phyloP scores from a whole-genome alignment of 2,329 filamentous ascomycete genomes.

The Ascochyta lentis region DNA sequence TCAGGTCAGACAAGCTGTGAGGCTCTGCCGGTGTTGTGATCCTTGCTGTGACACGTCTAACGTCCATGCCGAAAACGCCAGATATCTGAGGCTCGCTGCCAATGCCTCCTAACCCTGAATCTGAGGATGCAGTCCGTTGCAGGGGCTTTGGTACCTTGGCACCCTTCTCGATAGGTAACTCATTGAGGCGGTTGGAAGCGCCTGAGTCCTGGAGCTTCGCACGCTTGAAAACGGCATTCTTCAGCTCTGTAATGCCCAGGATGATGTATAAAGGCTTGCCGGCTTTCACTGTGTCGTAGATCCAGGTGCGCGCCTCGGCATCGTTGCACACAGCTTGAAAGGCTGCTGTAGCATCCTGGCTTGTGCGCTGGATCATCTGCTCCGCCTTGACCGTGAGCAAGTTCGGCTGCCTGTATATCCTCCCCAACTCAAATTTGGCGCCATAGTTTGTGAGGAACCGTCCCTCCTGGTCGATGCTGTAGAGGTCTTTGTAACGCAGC shows the following conservation, averaged over 20 bases:
- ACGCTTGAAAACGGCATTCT: conserved; percentile 47
- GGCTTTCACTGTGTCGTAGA: conserved; percentile 35
- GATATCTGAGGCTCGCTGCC: conserved; percentile 42
- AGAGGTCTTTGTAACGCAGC: conserved; percentile 48
- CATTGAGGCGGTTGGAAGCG: conserved; percentile 43
- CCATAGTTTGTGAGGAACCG: conserved; percentile 49
- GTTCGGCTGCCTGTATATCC: conserved; percentile 47
- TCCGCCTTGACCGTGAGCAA: conserved; percentile 46
- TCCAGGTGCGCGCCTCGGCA: conserved; percentile 43
- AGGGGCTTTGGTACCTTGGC: conserved; percentile 43
- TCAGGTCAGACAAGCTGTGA: conserved; percentile 41
- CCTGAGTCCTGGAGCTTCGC: conserved; percentile 46
- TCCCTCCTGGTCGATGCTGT: conserved; percentile 46
- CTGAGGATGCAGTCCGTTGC: conserved; percentile 22
- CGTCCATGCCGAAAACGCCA: conserved; percentile 48
- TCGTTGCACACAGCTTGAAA: conserved; percentile 46
- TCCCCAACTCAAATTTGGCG: conserved; percentile 47
- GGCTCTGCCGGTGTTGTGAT: conserved; percentile 44
- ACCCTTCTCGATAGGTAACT: conserved; percentile 41
- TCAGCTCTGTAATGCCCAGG: conserved; percentile 47
- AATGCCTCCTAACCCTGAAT: conserved; percentile 38
- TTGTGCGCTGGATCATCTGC: conserved; percentile 49
- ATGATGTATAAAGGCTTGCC: conserved; percentile 45
- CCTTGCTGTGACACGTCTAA: conserved; percentile 38
- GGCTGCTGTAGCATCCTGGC: conserved; percentile 33